Conservation (phyloP, 108 stramenopile species). For the Skeletonema costatum region DNA sequence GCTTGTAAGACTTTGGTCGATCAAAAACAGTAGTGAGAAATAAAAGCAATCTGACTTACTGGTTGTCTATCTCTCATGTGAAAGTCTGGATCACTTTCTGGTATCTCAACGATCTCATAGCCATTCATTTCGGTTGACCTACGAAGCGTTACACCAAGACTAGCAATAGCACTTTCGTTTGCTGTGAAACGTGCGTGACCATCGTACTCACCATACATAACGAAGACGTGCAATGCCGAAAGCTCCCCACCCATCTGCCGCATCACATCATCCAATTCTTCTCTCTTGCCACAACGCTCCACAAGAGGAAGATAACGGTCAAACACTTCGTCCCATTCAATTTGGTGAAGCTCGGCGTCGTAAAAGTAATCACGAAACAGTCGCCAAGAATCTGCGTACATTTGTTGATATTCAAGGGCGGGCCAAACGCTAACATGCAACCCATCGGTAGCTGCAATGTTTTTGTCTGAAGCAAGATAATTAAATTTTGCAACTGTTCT, state of each 20-base stretch:
- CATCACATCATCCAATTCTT: constrained; percentile 79
- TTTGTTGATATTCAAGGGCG: constrained; percentile 65
- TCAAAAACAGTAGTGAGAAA: no score
- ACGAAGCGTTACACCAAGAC: constrained; percentile 63
- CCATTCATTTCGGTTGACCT: constrained; percentile 66
- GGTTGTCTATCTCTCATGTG: constrained; percentile 48
- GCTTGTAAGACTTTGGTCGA: no score
- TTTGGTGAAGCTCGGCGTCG: constrained; percentile 58
- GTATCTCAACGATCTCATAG: constrained; percentile 56
- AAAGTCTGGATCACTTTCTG: constrained; percentile 73
- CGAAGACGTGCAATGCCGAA: constrained; percentile 78
- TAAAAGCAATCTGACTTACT: no score
- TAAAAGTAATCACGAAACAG: constrained; percentile 81
- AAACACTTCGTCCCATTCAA: constrained; percentile 69
- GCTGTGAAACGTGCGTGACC: constrained; percentile 18
- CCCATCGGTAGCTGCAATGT: constrained; percentile 44
- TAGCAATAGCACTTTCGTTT: constrained; percentile 65
- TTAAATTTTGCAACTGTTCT: not conserved
- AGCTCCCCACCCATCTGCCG: constrained; percentile 77
- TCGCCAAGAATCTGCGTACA: constrained; percentile 74
- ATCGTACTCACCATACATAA: constrained; percentile 70
- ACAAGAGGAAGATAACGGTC: constrained; percentile 65
- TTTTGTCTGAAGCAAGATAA: constrained; percentile 16
- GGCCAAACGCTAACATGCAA: constrained; percentile 66
- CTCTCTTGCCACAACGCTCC: constrained; percentile 59